Base-by-base conservation (phyloP, 169 alveolate genomes). In the Sarcocystis neurona region DNA sequence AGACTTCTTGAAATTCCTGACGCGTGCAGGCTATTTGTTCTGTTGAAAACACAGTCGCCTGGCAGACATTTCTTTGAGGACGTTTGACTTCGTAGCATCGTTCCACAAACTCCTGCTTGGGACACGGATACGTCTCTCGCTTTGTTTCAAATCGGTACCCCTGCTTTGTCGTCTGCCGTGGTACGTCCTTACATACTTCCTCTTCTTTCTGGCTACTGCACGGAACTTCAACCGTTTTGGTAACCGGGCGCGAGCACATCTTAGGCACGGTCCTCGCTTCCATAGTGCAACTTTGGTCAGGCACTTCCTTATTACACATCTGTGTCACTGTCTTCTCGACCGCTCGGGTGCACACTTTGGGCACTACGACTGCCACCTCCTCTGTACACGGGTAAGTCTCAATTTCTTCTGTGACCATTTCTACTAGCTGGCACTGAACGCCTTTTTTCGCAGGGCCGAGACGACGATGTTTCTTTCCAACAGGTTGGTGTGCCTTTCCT, bases 381-480 rank as follows among this genome's bases (percentile, higher is more conserved):
- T 88, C 92, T 23, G 88, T 82, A 58, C 92, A 88, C 6, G 89
- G 88, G 68, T 88, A 88, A 27, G 88, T 79, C 47, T 88, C 92
- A 2, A 88, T 88, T n/a, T 88, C 92, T 46, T 88, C 92, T 12
- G 89, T 88, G 53, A 68, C 89, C 77, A 88, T 82, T 32, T 88
- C 92, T 2, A 88, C 89, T 41, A 66, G 15, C 50, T 58, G 66
- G 60, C 92, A 88, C 63, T 56, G 43, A 39, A 34, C 12, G 46
- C 92, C 89, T 50, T 88, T 88, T 60, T 88, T 88, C 2, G 75
- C 87, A 8, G 92, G 88, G 18, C 85, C 84, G 27, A 88, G 79
- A 63, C 88, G 77, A n/a, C 91, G 86, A 34, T 56, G 79, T 58
- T 79, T 88, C 68, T 88, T 66, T 43, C 47, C 46, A 4, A 32